Evolutionary conservation across 78 protist genomes (phyloP).

Genomic region (Paratrimastix pyriformis): DNA sequence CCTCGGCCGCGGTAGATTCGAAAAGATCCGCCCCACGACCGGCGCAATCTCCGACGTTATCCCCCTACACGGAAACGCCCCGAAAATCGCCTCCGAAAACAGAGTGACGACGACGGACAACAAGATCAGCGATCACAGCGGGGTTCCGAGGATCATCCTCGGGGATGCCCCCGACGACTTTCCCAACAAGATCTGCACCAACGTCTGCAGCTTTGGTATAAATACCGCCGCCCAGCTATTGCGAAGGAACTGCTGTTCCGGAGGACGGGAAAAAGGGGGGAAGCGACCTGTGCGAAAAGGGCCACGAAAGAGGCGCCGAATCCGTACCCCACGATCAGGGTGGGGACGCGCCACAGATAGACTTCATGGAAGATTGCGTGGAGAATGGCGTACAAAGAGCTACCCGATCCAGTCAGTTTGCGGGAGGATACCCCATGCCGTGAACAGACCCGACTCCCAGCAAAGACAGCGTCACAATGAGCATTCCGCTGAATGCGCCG

Average conservation of each 20-base stretch:
- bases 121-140: slow-evolving; percentile 68
- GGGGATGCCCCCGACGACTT: slow-evolving; percentile 55
- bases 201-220: slow-evolving; percentile 80
- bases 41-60: slow-evolving; percentile 76
- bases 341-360: slow-evolving; percentile 15
- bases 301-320: slow-evolving; percentile 76
- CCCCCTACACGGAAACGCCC: too few relatives aligned
- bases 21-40: slow-evolving; percentile 65
- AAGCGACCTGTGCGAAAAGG: slow-evolving; percentile 63
- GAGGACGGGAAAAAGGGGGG: background rate
- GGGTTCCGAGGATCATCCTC: slow-evolving; percentile 76
- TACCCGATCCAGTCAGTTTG: too few relatives aligned
- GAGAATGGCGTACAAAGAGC: slow-evolving; percentile 4
- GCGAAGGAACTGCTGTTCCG: background rate
- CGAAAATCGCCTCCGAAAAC: too few relatives aligned
- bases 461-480: slow-evolving; percentile 30
- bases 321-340: slow-evolving; percentile 60
- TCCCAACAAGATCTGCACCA: slow-evolving; percentile 73
- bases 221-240: slow-evolving; percentile 61
- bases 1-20: slow-evolving; percentile 67
- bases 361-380: slow-evolving; percentile 31
- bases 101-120: too few relatives aligned
- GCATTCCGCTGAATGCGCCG: slow-evolving; percentile 47
- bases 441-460: too few relatives aligned
- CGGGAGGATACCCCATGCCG: too few relatives aligned